Percentiles rank a stretch among this genome's conserved stretches.
Evolutionary conservation across 371 early-diverging fungal genomes (phyloP).

Genomic region (Circinella umbellata): DNA sequence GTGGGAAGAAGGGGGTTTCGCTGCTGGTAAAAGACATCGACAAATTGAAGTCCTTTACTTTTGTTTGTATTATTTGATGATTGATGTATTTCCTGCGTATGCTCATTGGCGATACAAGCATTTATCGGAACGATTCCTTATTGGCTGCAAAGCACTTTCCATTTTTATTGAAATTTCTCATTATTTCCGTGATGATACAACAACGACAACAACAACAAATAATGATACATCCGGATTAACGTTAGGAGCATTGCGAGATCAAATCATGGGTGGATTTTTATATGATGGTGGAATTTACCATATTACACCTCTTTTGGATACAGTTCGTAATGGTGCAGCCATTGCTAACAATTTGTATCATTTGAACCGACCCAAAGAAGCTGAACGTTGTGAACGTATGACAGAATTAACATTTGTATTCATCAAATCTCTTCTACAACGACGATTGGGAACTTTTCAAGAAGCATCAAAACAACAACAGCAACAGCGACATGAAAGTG

Average conservation of each 20-base stretch:
- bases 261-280: constrained; percentile 38
- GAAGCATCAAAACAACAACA: background rate
- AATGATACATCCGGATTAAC: constrained; percentile 2
- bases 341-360: constrained; percentile 38
- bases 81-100: constrained; percentile 49
- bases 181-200: constrained; percentile 26
- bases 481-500: constrained; percentile 13
- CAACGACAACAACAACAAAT: constrained; percentile 1
- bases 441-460: constrained; percentile 31
- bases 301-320: constrained; percentile 41
- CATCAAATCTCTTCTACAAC: constrained; percentile 39
- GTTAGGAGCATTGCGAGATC: constrained; percentile 31
- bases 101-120: constrained; percentile 47
- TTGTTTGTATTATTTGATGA: constrained; percentile 45
- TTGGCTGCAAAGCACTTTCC: constrained; percentile 41
- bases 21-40: constrained; percentile 17
- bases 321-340: constrained; percentile 35
- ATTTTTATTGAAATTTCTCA: constrained; percentile 40
- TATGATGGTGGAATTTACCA: constrained; percentile 44
- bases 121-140: constrained; percentile 44
- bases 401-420: constrained; percentile 42
- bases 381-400: constrained; percentile 33
- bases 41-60: constrained; percentile 34
- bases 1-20: constrained; percentile 23
- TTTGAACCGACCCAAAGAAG: constrained; percentile 32